phyloP scores from a whole-genome alignment of 768 basidiomycete genomes.

The Megacollybia marginata region DNA sequence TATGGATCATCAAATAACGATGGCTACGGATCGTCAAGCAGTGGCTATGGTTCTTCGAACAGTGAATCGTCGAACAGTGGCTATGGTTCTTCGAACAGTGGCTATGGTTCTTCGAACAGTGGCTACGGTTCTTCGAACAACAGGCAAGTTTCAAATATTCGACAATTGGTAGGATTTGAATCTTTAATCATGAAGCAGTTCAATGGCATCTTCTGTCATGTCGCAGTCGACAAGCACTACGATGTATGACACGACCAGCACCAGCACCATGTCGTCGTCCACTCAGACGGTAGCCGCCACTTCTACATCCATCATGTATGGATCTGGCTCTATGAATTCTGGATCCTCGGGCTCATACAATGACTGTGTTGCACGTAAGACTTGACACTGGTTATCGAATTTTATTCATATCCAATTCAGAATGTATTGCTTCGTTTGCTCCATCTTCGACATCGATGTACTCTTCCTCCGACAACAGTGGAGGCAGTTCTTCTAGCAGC shows the following conservation, averaged over 20 bases:
- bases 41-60: not conserved
- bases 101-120: not conserved
- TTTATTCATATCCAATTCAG: not conserved
- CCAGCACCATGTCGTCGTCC: slow-evolving; percentile 21
- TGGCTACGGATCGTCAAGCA: not conserved
- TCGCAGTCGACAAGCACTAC: slow-evolving; percentile 3
- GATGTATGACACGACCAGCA: slow-evolving; percentile 23
- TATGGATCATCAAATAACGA: not conserved
- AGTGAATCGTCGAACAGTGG: not conserved
- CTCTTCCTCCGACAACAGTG: slow-evolving; percentile 22
- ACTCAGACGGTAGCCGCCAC: slow-evolving; percentile 15
- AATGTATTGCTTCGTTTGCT: slow-evolving; percentile 49
- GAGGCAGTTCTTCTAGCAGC: not conserved
- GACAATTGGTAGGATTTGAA: too few species aligned
- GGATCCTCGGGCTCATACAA: slow-evolving; percentile 54
- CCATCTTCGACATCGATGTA: slow-evolving; percentile 27
- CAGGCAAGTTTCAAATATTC: too few species aligned
- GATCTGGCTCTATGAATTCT: slow-evolving; percentile 54
- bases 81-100: not conserved
- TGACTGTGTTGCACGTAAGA: slow-evolving; percentile 65
- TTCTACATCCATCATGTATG: slow-evolving; percentile 42
- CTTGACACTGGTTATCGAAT: not conserved
- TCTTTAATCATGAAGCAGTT: not conserved
- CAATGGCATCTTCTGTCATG: not conserved
- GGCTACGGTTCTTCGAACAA: not conserved